Evolutionary conservation across 106 monocot genomes (phyloP), one percentile per base, ranked within the genome.

Genomic region (Alisma plantagoaquatica): DNA sequence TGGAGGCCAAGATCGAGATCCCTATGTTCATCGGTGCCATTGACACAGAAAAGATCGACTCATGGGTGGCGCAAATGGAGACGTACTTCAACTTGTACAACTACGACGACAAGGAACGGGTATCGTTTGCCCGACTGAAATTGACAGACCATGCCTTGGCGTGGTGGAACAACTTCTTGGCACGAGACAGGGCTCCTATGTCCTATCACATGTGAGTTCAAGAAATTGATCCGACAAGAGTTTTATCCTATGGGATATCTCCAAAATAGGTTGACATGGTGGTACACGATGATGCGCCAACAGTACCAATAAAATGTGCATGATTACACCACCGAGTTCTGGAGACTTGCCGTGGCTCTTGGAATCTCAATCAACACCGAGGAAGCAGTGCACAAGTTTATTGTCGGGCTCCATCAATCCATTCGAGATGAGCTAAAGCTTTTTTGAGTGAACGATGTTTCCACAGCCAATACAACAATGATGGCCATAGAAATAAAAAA

Each of bases 241-340:
- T 38, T 38, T 14, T 38, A 38, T 38, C 35, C 35, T 38, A 38
- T 38, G 35, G 35, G 35, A 38, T 46, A 46, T 17, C 4, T 46
- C 5, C 45, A 46, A 46, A 17, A 10, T 10, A n/a, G 45, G 7
- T 46, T 14, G 45, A 14, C 45, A 4, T 4, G n/a, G n/a, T 46
- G 45, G 45, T 19, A 46, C 45, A n/a, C n/a, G n/a, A 46, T 46
- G 45, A 0, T 46, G 45, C 1, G 45, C 4, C 7, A 46, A 46
- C 45, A 14, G 7, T 17, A 46, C 5, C 4, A 10, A 14, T 19
- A 46, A 17, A 14, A 10, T 10, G 45, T 46, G n/a, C 45, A 46
- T 5, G 45, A 46, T 14, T 46, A 46, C n/a, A 46, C n/a, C 45
- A 46, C 45, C 45, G 0, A 46, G n/a, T 46, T 46, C 20, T 46